These are phyloP conservation scores for Saccharomyces cerevisiae DNA, from an alignment of 805 yeast genomes.

Conservation along the genomic window DNA sequence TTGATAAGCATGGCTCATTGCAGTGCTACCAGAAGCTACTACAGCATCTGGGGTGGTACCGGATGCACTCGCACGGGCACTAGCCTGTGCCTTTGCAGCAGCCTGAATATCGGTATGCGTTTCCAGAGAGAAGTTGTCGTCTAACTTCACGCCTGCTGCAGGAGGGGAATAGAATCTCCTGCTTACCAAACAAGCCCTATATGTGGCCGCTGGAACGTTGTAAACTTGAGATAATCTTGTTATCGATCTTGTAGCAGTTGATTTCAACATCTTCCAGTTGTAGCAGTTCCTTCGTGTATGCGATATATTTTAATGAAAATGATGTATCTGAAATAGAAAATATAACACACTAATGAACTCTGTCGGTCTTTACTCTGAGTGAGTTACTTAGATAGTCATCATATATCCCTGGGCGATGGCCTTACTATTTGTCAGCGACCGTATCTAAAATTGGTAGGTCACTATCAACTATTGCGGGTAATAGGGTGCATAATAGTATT, in stretches of 20 bases:
- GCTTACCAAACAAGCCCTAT: not conserved
- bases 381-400: not conserved
- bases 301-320: not conserved
- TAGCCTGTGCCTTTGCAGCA: constrained; percentile 27
- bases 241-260: constrained; percentile 1
- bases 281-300: not conserved
- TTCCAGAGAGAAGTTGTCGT: constrained; percentile 23
- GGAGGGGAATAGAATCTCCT: constrained; percentile 11
- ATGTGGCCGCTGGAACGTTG: not conserved
- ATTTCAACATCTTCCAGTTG: constrained; percentile 5
- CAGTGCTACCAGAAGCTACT: constrained; percentile 23
- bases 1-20: constrained; percentile 34
- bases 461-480: not conserved
- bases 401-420: not conserved
- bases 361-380: not conserved
- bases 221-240: constrained; percentile 1
- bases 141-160: constrained; percentile 21
- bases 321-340: not conserved
- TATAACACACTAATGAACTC: not conserved
- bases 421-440: not conserved
- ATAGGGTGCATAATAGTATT: not conserved
- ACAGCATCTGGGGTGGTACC: constrained; percentile 11
- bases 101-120: constrained; percentile 30
- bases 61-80: constrained; percentile 15
- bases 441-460: not conserved